Conservation (phyloP, 2,329 filamentous ascomycete species). For the Aphanocladium album region DNA sequence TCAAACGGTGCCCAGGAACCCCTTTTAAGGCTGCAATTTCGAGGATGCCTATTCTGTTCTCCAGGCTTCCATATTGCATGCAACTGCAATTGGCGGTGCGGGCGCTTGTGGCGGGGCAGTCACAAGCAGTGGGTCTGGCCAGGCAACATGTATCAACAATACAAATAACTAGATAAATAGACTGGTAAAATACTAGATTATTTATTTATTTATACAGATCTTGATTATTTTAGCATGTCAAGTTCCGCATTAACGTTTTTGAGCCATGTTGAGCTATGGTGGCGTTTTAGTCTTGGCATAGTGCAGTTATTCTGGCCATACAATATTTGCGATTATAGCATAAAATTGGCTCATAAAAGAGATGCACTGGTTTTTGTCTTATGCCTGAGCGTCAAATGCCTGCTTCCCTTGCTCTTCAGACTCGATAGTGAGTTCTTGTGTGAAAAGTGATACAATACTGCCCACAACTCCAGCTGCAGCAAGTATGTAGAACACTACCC, state of each 20-base stretch:
- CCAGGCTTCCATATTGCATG: conserved; percentile 10
- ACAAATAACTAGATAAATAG: too few species aligned
- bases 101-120: conserved; percentile 2
- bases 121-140: neutral
- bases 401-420: neutral
- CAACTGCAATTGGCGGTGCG: neutral
- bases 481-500: neutral
- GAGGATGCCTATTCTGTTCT: conserved; percentile 9
- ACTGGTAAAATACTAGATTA: too few species aligned
- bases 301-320: too few species aligned
- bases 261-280: too few species aligned
- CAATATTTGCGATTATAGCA: too few species aligned
- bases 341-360: too few species aligned
- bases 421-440: neutral
- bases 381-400: neutral
- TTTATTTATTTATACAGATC: too few species aligned
- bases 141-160: neutral
- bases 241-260: too few species aligned
- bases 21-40: neutral
- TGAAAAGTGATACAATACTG: neutral
- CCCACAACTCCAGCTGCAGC: neutral
- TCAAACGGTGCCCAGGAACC: neutral
- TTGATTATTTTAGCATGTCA: too few species aligned
- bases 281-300: too few species aligned
- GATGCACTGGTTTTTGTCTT: too few species aligned